Percentiles rank a stretch among this genome's conserved stretches.
Evolutionary conservation across 768 basidiomycete species (phyloP).

Genomic region (Podaxis rugospora): DNA sequence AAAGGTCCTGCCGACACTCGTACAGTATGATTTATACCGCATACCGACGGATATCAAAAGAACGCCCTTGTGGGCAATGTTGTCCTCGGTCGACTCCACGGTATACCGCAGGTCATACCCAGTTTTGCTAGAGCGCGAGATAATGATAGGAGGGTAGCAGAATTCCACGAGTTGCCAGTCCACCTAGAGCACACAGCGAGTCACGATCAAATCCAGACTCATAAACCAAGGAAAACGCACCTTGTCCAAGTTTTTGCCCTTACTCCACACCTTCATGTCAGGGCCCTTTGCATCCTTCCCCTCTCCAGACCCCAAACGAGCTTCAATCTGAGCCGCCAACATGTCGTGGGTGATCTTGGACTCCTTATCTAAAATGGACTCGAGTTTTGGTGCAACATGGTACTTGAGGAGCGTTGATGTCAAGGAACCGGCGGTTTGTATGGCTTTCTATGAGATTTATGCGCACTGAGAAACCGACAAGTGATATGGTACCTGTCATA

Average conservation of each 20-base stretch:
- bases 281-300: slow-evolving; percentile 75
- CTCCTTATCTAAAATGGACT: slow-evolving; percentile 88
- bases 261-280: slow-evolving; percentile 90
- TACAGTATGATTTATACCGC: slow-evolving; percentile 90
- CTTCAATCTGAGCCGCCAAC: slow-evolving; percentile 82
- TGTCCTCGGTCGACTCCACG: slow-evolving; percentile 80
- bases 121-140: slow-evolving; percentile 77
- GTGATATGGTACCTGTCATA: slow-evolving; percentile 8
- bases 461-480: neutral
- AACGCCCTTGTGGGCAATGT: slow-evolving; percentile 84
- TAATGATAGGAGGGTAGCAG: slow-evolving; percentile 93
- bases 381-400: slow-evolving; percentile 84
- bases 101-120: slow-evolving; percentile 89
- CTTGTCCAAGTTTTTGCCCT: slow-evolving; percentile 67
- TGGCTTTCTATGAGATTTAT: slow-evolving; percentile 55
- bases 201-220: slow-evolving; percentile 1
- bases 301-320: slow-evolving; percentile 80
- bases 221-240: slow-evolving; percentile 39
- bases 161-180: slow-evolving; percentile 92
- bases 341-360: slow-evolving; percentile 87
- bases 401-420: slow-evolving; percentile 83
- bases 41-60: slow-evolving; percentile 85
- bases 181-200: slow-evolving; percentile 41
- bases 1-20: slow-evolving; percentile 90
- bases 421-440: slow-evolving; percentile 68